Evolutionary conservation across 2,329 filamentous ascomycete genomes (phyloP), one percentile per base, ranked within the genome.

Genomic region (Botrytis deweyae): DNA sequence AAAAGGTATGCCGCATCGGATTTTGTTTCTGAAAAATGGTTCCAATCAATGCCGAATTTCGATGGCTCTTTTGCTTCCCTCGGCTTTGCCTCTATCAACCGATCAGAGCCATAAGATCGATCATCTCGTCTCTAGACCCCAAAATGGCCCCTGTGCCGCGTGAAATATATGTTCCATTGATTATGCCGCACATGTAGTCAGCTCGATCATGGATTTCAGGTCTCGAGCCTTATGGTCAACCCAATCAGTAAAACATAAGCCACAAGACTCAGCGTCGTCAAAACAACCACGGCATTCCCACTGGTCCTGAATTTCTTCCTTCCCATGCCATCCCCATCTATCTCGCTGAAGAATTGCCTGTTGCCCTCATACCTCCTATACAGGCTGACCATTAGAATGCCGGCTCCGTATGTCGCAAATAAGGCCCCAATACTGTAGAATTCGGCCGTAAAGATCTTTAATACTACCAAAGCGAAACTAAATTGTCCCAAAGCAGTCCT

Each of bases 351-450:
- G 84, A 99, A 98, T 83, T 98, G 95, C 77, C 90, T 89, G 81
- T 98, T 97, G 73, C 96, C 95, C 83, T 98, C 93, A 81, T 95
- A 93, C 72, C 96, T 90, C 74, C 96, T 89, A 83, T 97, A 97
- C 72, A 94, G 85, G 78, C 94, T 92, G 74, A 97, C 93, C 40
- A 93, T 86, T 80, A 98, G 86, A 66, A 99, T 89, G 10, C 93
- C 93, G 5, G 91, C 90, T 20, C 95, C 96, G 81, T 98, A 98
- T 67, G 94, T 91, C 62, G 96, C 95, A 81, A 98, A 98, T 46
- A 99, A 87, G 10, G 96, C 96, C n/a, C 96, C 96, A 76, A 98
- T 97, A 78, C 92, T 90, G 84, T 98, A 98, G 86, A 99, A 98
- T 81, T 98, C 96, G 70, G 91, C 89, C 14, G 94, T 98, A 85